These are phyloP conservation scores for Wilhelminamyces savonicus DNA, from an alignment of 805 yeast species.

Conservation along the genomic window DNA sequence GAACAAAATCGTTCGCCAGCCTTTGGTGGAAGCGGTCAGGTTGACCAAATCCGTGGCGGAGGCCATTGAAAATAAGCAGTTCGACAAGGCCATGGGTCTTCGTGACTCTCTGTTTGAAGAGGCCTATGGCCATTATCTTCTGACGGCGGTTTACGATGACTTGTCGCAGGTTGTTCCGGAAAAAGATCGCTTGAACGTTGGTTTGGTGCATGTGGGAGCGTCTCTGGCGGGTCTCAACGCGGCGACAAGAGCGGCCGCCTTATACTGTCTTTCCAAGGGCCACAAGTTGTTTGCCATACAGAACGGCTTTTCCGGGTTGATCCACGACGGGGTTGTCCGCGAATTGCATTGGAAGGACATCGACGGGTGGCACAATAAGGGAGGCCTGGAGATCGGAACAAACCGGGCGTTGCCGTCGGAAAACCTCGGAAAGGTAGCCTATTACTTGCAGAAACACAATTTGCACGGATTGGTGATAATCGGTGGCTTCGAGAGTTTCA, in stretches of 20 bases:
- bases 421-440: slow-evolving; percentile 67
- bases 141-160: slow-evolving; percentile 35
- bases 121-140: slow-evolving; percentile 52
- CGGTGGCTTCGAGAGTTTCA: slow-evolving; percentile 80
- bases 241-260: slow-evolving; percentile 69
- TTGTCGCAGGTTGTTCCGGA: slow-evolving; percentile 37
- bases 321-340: slow-evolving; percentile 54
- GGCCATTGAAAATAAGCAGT: slow-evolving; percentile 60
- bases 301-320: slow-evolving; percentile 70
- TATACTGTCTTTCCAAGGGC: slow-evolving; percentile 70
- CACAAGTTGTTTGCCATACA: slow-evolving; percentile 66
- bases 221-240: slow-evolving; percentile 76
- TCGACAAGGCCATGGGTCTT: slow-evolving; percentile 61
- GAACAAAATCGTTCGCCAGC: slow-evolving; percentile 60
- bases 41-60: slow-evolving; percentile 67
- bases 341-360: slow-evolving; percentile 62
- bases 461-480: slow-evolving; percentile 68
- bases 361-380: slow-evolving; percentile 65
- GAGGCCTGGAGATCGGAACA: slow-evolving; percentile 82
- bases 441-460: slow-evolving; percentile 59
- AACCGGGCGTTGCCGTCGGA: slow-evolving; percentile 65
- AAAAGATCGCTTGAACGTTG: slow-evolving; percentile 53
- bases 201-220: slow-evolving; percentile 73
- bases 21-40: slow-evolving; percentile 67
- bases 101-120: slow-evolving; percentile 70